A percentile compares a stretch with the other conserved stretches of the same genome.
Evolutionary conservation across 169 alveolate species (phyloP).

Genomic region (Plasmodium coatneyi): DNA sequence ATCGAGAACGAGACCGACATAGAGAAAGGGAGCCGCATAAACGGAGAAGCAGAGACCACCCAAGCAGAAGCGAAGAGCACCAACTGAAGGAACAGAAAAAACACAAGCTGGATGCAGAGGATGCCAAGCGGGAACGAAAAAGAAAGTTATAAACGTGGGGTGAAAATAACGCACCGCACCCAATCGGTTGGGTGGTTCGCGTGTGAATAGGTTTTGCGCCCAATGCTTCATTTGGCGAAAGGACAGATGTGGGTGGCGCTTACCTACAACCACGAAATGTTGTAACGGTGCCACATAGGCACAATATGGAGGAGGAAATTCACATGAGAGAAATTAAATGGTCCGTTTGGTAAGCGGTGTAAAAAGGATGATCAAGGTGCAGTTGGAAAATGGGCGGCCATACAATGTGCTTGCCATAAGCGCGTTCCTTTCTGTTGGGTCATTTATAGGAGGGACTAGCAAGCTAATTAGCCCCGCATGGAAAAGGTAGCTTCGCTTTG

Average conservation of each 20-base stretch:
- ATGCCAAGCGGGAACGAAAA: not conserved
- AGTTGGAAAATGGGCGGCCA: not conserved
- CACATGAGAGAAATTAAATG: not conserved
- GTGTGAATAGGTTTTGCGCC: not conserved
- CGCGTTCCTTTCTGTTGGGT: not conserved
- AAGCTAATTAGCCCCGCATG: not conserved
- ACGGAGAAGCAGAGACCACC: slow-evolving; percentile 1
- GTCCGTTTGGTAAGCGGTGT: not conserved
- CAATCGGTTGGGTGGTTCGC: not conserved
- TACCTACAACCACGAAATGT: not conserved
- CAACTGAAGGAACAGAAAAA: slow-evolving; percentile 33
- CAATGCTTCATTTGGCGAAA: not conserved
- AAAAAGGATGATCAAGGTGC: not conserved
- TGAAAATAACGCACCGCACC: not conserved
- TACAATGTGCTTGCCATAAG: not conserved
- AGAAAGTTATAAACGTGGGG: not conserved
- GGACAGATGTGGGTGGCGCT: not conserved
- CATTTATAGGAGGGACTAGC: not conserved
- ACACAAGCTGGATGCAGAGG: slow-evolving; percentile 24
- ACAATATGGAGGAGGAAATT: not conserved
- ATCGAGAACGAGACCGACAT: not conserved
- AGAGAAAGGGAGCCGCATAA: not conserved
- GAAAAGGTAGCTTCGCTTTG: not conserved
- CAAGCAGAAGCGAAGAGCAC: not conserved
- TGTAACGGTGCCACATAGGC: not conserved